Percentiles rank a stretch among this genome's conserved stretches.
Conservation (phyloP, 2,329 filamentous ascomycete species). For the Alternaria atra region DNA sequence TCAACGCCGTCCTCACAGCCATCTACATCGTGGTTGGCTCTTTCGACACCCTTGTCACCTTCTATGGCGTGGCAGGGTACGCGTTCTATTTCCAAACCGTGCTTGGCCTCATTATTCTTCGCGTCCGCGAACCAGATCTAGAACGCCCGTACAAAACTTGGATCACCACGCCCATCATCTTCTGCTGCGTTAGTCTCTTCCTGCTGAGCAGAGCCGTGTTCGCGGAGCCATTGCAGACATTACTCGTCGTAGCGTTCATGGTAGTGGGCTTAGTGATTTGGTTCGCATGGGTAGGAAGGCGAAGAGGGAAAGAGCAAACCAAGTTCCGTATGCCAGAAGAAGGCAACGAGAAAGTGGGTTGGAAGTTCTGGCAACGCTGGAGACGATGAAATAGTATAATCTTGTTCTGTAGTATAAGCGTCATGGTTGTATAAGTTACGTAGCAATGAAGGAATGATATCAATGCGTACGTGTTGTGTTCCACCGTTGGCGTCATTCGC, state of each 20-base stretch:
- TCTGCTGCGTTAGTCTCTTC: slow-evolving; percentile 97
- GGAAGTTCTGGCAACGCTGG: slow-evolving; percentile 59
- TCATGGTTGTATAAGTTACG: not conserved
- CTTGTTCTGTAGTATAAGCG: not conserved
- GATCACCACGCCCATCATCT: slow-evolving; percentile 97
- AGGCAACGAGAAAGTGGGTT: slow-evolving; percentile 45
- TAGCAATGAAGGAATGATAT: slow-evolving; percentile 8
- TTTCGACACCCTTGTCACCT: slow-evolving; percentile 90
- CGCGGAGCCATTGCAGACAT: slow-evolving; percentile 86
- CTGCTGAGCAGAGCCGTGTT: slow-evolving; percentile 88
- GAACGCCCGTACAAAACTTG: slow-evolving; percentile 94
- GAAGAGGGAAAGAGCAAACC: slow-evolving; percentile 36
- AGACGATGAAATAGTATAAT: slow-evolving; percentile 22
- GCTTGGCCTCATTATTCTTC: slow-evolving; percentile 87
- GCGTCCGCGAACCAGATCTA: slow-evolving; percentile 85
- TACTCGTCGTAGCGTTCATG: slow-evolving; percentile 87
- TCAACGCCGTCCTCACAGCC: slow-evolving; percentile 79
- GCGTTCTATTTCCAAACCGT: slow-evolving; percentile 98
- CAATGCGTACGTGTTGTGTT: not conserved
- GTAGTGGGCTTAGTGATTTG: slow-evolving; percentile 85
- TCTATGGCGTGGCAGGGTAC: slow-evolving; percentile 97
- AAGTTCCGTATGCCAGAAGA: slow-evolving; percentile 36
- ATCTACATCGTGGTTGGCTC: slow-evolving; percentile 87
- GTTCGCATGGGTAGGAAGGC: slow-evolving; percentile 80
- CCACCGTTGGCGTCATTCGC: not conserved